phyloP scores from a whole-genome alignment of 1,284 basidiomycete genomes.

The Mrakiaceae sp. region DNA sequence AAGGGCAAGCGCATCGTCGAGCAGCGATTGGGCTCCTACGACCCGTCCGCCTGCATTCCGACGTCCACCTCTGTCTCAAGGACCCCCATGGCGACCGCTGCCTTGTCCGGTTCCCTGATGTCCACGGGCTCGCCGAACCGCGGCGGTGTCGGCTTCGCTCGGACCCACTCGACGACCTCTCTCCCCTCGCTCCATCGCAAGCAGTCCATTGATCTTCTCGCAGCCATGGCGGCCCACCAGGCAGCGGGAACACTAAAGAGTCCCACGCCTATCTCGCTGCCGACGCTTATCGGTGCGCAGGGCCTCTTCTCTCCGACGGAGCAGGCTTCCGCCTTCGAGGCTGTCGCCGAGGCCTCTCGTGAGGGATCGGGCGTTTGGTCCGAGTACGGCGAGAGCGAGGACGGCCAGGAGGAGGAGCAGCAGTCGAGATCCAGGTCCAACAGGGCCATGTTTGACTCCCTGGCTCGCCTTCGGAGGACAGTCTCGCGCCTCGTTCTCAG shows the following conservation, averaged over 20 bases:
- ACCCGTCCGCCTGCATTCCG: neutral
- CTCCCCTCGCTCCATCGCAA: conserved; percentile 3
- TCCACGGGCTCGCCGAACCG: too few species aligned
- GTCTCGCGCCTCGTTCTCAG: too few species aligned
- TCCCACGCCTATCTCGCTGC: neutral
- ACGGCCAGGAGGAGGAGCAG: too few species aligned
- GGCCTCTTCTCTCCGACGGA: neutral
- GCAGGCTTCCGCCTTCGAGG: too few species aligned
- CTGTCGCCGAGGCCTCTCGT: too few species aligned
- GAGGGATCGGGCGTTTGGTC: too few species aligned
- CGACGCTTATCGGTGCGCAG: neutral
- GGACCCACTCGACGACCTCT: conserved; percentile 6
- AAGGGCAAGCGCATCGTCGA: conserved; percentile 3
- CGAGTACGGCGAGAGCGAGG: too few species aligned
- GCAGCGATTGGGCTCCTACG: neutral
- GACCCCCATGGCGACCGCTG: too few species aligned
- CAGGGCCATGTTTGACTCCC: too few species aligned
- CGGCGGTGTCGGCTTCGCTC: neutral
- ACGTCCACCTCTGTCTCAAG: neutral
- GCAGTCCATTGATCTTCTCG: conserved; percentile 2
- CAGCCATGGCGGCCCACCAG: neutral
- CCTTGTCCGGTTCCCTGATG: too few species aligned
- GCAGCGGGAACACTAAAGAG: neutral
- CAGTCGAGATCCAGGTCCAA: too few species aligned
- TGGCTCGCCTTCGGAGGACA: too few species aligned